Evolutionary conservation across 176 grass and related monocot genomes (phyloP).

Genomic region (Ampelocalamus luodianensis): DNA sequence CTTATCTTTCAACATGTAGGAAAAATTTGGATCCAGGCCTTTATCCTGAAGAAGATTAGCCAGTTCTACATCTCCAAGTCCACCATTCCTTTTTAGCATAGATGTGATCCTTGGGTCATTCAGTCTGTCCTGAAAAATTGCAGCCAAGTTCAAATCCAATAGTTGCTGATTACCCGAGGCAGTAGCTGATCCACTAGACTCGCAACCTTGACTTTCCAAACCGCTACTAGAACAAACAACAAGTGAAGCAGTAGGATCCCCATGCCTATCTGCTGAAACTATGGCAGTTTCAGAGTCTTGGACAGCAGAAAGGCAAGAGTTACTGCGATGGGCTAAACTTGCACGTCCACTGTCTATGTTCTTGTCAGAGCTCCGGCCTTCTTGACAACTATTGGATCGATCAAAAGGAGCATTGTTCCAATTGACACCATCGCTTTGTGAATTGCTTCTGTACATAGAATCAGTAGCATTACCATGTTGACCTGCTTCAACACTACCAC

Average conservation of each 20-base stretch:
- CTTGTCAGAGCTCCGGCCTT: constrained; percentile 76
- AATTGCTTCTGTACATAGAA: constrained; percentile 75
- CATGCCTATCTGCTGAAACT: constrained; percentile 59
- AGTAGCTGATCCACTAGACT: constrained; percentile 74
- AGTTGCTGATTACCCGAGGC: constrained; percentile 67
- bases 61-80: constrained; percentile 81
- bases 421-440: constrained; percentile 62
- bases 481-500: constrained; percentile 87
- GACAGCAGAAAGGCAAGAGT: constrained; percentile 87
- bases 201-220: constrained; percentile 75
- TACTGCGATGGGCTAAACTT: constrained; percentile 85
- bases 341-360: constrained; percentile 74
- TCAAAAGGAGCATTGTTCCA: constrained; percentile 79
- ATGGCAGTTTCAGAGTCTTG: constrained; percentile 76
- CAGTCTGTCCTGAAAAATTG: constrained; percentile 85
- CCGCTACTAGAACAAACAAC: constrained; percentile 71
- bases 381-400: constrained; percentile 95
- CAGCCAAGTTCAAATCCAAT: constrained; percentile 84
- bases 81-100: constrained; percentile 93
- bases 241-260: constrained; percentile 57
- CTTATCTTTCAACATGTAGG: constrained; percentile 98
- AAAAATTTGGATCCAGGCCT: constrained; percentile 98
- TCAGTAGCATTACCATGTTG: constrained; percentile 71
- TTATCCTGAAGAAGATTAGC: constrained; percentile 96
- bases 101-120: constrained; percentile 95